A percentile compares a stretch with the other conserved stretches of the same genome.
phyloP scores from a whole-genome alignment of 768 basidiomycete species.

The Mycena capillaripes region DNA sequence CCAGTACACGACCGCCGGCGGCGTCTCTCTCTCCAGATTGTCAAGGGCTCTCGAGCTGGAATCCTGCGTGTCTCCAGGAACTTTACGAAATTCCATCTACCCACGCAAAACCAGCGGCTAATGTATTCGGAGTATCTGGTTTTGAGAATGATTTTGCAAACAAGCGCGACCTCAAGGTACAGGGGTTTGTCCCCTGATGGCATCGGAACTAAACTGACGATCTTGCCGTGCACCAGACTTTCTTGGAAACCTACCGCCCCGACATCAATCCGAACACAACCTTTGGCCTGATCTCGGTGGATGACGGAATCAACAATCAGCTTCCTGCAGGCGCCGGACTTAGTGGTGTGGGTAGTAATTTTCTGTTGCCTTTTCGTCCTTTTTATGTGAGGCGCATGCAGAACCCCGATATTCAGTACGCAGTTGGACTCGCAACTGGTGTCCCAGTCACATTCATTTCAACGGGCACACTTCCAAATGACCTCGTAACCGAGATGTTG shows the following conservation, averaged over 20 bases:
- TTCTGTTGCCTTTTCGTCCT: too few species aligned
- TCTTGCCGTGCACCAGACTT: background rate
- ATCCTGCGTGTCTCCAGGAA: constrained; percentile 1
- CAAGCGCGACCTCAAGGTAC: constrained; percentile 9
- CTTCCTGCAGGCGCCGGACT: background rate
- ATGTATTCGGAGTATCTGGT: background rate
- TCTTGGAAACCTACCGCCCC: background rate
- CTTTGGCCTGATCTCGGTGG: background rate
- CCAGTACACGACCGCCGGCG: background rate
- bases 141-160: constrained; percentile 4
- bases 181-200: background rate
- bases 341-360: too few species aligned
- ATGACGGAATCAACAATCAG: constrained; percentile 12
- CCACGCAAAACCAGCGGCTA: background rate
- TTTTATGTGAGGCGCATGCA: too few species aligned
- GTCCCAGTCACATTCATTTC: too few species aligned
- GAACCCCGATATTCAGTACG: too few species aligned
- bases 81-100: background rate
- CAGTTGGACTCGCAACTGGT: too few species aligned
- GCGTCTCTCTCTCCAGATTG: background rate
- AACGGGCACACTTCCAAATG: too few species aligned
- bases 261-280: constrained; percentile 12
- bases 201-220: too few species aligned
- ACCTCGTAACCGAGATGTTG: too few species aligned
- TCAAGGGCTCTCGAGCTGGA: background rate